Conservation (phyloP, 495 filamentous ascomycete genomes). For the Talaromyces nanjingensis region DNA sequence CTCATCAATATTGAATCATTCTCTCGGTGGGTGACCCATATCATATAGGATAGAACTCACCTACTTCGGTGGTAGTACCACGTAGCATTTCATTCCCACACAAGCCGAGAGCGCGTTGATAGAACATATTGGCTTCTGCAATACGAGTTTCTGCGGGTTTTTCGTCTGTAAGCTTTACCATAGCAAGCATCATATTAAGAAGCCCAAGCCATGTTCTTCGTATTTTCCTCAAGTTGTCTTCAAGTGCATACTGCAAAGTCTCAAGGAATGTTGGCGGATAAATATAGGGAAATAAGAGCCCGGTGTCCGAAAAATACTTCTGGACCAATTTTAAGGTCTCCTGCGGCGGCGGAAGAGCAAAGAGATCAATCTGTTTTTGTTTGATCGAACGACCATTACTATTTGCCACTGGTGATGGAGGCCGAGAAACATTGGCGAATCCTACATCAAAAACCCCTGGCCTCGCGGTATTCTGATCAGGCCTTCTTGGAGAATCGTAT, state of each 20-base stretch:
- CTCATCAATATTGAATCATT: neutral
- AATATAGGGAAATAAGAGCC: conserved; percentile 31
- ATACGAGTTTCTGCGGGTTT: conserved; percentile 13
- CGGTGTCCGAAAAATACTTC: conserved; percentile 17
- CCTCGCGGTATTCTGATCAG: too few relatives aligned
- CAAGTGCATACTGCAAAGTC: conserved; percentile 25
- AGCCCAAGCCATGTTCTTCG: conserved; percentile 25
- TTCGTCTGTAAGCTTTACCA: conserved; percentile 16
- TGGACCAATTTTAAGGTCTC: neutral
- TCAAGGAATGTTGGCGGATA: conserved; percentile 29
- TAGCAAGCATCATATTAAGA: conserved; percentile 20
- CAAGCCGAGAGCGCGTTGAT: conserved; percentile 22
- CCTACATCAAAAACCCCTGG: neutral
- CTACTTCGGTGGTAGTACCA: conserved; percentile 28
- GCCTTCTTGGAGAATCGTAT: conserved; percentile 2
- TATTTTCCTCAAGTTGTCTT: conserved; percentile 24
- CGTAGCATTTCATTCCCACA: conserved; percentile 27
- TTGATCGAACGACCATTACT: too few relatives aligned
- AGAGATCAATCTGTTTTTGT: too few relatives aligned
- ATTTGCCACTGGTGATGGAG: neutral
- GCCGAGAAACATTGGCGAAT: neutral
- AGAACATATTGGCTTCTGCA: conserved; percentile 30
- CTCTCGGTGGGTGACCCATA: neutral
- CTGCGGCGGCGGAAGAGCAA: neutral
- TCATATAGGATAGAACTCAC: conserved; percentile 12